phyloP scores from a whole-genome alignment of 108 stramenopile genomes.

The Parmales sp. region DNA sequence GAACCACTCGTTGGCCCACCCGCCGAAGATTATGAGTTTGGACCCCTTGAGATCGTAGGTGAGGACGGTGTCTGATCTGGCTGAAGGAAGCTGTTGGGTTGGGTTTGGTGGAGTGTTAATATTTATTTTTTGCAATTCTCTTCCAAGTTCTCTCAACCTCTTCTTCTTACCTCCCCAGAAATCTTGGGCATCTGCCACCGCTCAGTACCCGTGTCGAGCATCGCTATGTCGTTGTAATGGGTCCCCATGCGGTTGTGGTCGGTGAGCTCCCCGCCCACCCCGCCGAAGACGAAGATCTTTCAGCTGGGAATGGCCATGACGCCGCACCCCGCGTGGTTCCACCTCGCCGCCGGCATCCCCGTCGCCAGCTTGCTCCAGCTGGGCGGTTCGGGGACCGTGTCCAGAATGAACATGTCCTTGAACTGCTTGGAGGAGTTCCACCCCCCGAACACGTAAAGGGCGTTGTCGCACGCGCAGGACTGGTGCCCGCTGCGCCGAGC shows the following conservation, averaged over 20 bases:
- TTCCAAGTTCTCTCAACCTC: too few species aligned
- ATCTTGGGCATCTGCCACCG: slow-evolving; percentile 35
- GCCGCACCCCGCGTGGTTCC: slow-evolving; percentile 52
- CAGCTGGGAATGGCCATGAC: slow-evolving; percentile 64
- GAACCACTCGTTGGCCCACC: slow-evolving; percentile 65
- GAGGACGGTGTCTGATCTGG: slow-evolving; percentile 53
- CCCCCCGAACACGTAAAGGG: slow-evolving; percentile 57
- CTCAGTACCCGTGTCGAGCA: slow-evolving; percentile 45
- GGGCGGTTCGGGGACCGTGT: slow-evolving; percentile 20
- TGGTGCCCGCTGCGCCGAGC: slow-evolving; percentile 61
- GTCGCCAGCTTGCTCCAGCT: slow-evolving; percentile 41
- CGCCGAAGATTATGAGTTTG: slow-evolving; percentile 56
- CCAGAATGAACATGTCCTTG: slow-evolving; percentile 53
- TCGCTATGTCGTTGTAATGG: slow-evolving; percentile 40
- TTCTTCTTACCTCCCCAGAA: too few species aligned
- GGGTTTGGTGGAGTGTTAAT: too few species aligned
- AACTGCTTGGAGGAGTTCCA: slow-evolving; percentile 65
- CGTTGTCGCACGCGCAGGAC: slow-evolving; percentile 39
- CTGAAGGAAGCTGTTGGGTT: slow-evolving; percentile 40
- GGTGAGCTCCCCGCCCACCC: slow-evolving; percentile 47
- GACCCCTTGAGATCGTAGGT: slow-evolving; percentile 37
- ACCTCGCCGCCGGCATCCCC: slow-evolving; percentile 50
- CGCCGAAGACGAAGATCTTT: slow-evolving; percentile 75
- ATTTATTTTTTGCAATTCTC: too few species aligned
- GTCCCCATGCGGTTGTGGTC: slow-evolving; percentile 36